A percentile compares a stretch with the other conserved stretches of the same genome.
phyloP scores from a whole-genome alignment of 2,329 filamentous ascomycete species.

The Trichoderma sp. region DNA sequence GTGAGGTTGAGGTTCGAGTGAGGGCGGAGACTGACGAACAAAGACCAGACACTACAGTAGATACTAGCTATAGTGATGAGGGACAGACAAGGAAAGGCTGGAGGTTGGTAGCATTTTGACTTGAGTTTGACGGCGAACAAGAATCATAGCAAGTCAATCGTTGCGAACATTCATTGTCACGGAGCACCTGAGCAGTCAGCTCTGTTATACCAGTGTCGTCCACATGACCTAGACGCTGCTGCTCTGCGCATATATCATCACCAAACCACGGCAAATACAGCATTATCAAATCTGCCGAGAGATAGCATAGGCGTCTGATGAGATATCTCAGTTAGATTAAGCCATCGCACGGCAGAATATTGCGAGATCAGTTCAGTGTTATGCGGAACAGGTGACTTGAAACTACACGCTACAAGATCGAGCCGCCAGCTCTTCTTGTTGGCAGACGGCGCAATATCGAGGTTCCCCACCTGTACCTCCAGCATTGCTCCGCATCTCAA shows the following conservation, averaged over 20 bases:
- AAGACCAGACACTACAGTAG: neutral
- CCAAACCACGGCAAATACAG: too few relatives aligned
- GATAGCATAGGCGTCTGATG: neutral
- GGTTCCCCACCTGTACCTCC: neutral
- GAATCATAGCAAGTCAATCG: too few relatives aligned
- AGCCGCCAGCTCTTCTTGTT: neutral
- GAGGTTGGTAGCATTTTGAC: too few relatives aligned
- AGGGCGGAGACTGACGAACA: neutral
- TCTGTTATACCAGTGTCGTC: neutral
- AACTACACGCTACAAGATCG: neutral
- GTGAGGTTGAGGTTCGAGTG: neutral
- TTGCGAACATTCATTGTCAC: neutral
- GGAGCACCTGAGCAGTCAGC: neutral
- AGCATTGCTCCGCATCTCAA: neutral
- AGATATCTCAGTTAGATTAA: constrained; percentile 24
- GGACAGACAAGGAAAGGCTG: too few relatives aligned
- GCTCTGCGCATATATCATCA: constrained; percentile 11
- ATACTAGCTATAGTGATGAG: too few relatives aligned
- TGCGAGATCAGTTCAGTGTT: constrained; percentile 14
- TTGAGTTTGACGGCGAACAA: too few relatives aligned
- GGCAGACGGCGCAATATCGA: neutral
- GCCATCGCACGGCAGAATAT: constrained; percentile 7
- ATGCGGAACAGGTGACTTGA: constrained; percentile 11
- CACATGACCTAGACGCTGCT: neutral
- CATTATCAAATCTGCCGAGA: neutral